Conservation (phyloP, 2,329 filamentous ascomycete species). For the Scytalidium sp. region DNA sequence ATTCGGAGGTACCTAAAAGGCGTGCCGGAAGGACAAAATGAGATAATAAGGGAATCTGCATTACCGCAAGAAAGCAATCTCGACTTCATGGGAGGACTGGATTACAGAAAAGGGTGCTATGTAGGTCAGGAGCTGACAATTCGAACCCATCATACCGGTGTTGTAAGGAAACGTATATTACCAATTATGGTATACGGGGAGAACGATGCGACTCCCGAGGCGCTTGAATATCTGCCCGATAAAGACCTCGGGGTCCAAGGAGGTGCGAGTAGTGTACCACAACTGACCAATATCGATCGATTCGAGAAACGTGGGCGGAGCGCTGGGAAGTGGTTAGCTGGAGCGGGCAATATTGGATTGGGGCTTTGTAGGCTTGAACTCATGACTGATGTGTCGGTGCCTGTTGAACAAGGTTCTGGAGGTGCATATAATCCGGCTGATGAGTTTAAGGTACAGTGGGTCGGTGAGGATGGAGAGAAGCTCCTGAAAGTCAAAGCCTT, state of each 20-base stretch:
- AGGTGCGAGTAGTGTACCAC: constrained; percentile 28
- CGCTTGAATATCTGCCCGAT: constrained; percentile 45
- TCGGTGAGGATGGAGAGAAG: constrained; percentile 31
- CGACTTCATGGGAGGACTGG: constrained; percentile 79
- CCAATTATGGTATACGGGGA: constrained; percentile 70
- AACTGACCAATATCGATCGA: constrained; percentile 46
- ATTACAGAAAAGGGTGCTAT: constrained; percentile 96
- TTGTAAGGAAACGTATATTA: constrained; percentile 86
- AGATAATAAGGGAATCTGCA: constrained; percentile 68
- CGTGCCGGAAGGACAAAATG: constrained; percentile 78
- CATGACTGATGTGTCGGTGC: constrained; percentile 76
- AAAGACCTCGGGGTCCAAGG: constrained; percentile 18
- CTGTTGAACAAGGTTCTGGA: constrained; percentile 53
- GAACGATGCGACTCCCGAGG: constrained; percentile 34
- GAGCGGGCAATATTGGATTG: constrained; percentile 82
- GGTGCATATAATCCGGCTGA: constrained; percentile 42
- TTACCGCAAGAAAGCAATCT: constrained; percentile 88
- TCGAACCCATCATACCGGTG: constrained; percentile 88
- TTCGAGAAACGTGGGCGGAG: constrained; percentile 60
- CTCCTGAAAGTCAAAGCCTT: constrained; percentile 70
- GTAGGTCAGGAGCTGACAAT: constrained; percentile 96
- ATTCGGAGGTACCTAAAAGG: constrained; percentile 76
- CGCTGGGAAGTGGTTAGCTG: constrained; percentile 76
- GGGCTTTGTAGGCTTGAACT: constrained; percentile 83
- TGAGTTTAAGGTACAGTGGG: constrained; percentile 47